These are phyloP conservation scores for Agaricus subrufescens DNA, from an alignment of 768 basidiomycete species.

Conservation along the genomic window DNA sequence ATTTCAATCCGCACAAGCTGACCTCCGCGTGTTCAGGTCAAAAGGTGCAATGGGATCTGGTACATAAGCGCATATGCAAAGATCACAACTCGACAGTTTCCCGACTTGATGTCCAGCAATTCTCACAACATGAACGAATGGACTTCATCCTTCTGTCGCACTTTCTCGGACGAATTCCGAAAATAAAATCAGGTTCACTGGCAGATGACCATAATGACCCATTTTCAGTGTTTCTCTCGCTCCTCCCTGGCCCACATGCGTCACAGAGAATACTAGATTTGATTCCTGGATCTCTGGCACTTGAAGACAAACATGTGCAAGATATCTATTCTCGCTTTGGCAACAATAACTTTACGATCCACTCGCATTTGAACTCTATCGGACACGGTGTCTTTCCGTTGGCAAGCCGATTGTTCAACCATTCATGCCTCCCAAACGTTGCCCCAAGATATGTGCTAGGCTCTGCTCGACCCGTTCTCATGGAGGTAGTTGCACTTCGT, in stretches of 20 bases:
- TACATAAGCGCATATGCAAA: constrained; percentile 72
- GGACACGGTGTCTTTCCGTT: constrained; percentile 75
- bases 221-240: constrained; percentile 33
- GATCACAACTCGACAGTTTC: constrained; percentile 39
- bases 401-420: constrained; percentile 80
- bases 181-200: constrained; percentile 14
- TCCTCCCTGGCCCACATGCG: constrained; percentile 24
- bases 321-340: constrained; percentile 57
- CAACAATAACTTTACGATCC: constrained; percentile 80
- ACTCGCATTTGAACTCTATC: constrained; percentile 64
- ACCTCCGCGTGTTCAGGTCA: constrained; percentile 47
- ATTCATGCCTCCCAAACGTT: constrained; percentile 76
- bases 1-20: constrained; percentile 4
- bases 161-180: constrained; percentile 39
- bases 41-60: constrained; percentile 54
- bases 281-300: constrained; percentile 20
- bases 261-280: not conserved
- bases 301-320: constrained; percentile 23
- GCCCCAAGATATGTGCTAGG: constrained; percentile 52
- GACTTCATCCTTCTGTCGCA: constrained; percentile 66
- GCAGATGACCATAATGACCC: constrained; percentile 18
- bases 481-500: constrained; percentile 65
- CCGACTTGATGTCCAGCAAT: constrained; percentile 41
- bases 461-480: constrained; percentile 31
- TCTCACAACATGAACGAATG: constrained; percentile 49